phyloP scores from a whole-genome alignment of 2,329 filamentous ascomycete species.

The Monosporascus cannonballus region DNA sequence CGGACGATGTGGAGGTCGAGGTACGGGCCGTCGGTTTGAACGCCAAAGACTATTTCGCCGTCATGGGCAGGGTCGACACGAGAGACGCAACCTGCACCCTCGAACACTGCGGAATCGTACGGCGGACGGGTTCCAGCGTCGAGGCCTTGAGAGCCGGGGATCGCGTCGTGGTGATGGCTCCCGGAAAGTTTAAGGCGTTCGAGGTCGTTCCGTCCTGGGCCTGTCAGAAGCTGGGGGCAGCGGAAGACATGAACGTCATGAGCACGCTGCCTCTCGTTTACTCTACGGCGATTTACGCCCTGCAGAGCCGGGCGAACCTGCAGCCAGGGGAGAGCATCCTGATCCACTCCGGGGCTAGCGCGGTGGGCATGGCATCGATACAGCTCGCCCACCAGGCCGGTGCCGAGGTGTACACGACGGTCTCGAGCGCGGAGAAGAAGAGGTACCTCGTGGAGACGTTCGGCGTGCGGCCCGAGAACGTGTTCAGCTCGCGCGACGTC shows the following conservation, averaged over 20 bases:
- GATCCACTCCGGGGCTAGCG: neutral
- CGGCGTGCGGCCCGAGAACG: conserved; percentile 22
- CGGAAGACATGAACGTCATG: neutral
- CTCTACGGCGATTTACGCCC: neutral
- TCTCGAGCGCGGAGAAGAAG: neutral
- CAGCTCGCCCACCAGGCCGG: neutral
- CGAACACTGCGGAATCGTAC: conserved; percentile 1
- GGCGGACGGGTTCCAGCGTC: neutral
- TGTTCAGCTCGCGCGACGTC: conserved; percentile 26
- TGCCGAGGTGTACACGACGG: neutral
- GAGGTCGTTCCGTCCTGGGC: conserved; percentile 3
- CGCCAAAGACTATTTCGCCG: conserved; percentile 10
- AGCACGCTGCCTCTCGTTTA: neutral
- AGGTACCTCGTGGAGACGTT: conserved; percentile 15
- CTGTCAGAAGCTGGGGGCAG: neutral
- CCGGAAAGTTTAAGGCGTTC: conserved; percentile 1
- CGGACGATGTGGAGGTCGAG: conserved; percentile 3
- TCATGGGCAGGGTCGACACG: conserved; percentile 7
- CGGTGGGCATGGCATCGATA: neutral
- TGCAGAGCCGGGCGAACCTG: neutral
- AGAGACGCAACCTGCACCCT: conserved; percentile 4
- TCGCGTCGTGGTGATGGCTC: conserved; percentile 4
- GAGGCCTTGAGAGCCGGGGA: neutral
- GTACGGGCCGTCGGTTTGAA: conserved; percentile 6
- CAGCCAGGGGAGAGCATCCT: neutral